Conservation (phyloP, 768 basidiomycete genomes). For the Termitomyces sp. region DNA sequence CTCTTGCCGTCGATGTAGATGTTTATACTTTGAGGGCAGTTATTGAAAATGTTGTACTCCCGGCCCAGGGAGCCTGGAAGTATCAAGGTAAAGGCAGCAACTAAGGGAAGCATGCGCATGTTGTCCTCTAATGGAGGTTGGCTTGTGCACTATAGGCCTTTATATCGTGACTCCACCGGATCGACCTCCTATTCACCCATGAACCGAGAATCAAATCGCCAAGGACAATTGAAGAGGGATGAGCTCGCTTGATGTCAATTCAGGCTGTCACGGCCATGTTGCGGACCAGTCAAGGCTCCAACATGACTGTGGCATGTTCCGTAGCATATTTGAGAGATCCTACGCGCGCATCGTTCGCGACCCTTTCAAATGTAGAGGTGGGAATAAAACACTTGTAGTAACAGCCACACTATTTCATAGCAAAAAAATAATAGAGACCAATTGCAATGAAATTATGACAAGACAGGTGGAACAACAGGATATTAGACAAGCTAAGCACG, state of each 20-base stretch:
- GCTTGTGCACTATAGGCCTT: too few relatives aligned
- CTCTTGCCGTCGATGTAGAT: constrained; percentile 4
- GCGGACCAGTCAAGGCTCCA: background rate
- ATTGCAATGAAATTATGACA: background rate
- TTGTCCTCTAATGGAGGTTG: background rate
- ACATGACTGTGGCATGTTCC: background rate
- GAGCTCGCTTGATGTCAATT: background rate
- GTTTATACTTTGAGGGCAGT: constrained; percentile 6
- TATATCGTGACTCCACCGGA: background rate
- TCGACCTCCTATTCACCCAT: background rate
- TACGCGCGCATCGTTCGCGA: too few relatives aligned
- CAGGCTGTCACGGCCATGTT: background rate
- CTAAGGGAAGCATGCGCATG: background rate
- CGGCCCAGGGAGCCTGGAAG: constrained; percentile 3
- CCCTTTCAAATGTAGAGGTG: too few relatives aligned
- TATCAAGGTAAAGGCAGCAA: background rate
- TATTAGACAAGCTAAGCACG: background rate
- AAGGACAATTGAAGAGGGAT: background rate
- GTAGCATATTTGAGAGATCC: too few relatives aligned
- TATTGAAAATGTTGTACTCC: constrained; percentile 12
- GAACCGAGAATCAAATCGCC: background rate
- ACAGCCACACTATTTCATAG: too few relatives aligned
- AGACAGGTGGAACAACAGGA: too few relatives aligned
- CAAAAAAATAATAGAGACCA: too few relatives aligned
- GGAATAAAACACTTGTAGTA: too few relatives aligned